Conservation (phyloP, 1,284 basidiomycete species). For the Pholiota adiposa region DNA sequence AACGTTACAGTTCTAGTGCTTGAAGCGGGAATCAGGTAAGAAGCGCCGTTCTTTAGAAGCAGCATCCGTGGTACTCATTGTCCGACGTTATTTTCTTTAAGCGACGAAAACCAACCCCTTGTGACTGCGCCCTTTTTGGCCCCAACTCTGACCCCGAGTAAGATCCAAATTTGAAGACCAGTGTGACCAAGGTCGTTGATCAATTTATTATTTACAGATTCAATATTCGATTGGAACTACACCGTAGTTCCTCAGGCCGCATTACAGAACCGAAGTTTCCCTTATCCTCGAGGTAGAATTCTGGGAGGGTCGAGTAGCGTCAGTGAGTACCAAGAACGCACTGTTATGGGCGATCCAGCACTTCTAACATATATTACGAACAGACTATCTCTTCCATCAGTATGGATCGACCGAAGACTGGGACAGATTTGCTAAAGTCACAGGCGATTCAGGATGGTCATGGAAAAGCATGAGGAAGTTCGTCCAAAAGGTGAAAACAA, state of each 20-base stretch:
- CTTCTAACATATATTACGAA: not conserved
- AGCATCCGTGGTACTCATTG: not conserved
- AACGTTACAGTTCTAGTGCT: conserved; percentile 2
- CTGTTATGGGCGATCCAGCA: no score
- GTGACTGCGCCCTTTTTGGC: conserved; percentile 9
- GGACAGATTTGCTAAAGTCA: conserved; percentile 36
- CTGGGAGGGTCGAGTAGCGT: conserved; percentile 9
- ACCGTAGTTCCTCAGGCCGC: conserved; percentile 5
- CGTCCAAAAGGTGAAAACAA: conserved; percentile 31
- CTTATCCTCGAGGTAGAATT: conserved; percentile 8
- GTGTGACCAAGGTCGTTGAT: not conserved
- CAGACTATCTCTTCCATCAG: conserved; percentile 41
- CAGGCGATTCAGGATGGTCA: conserved; percentile 41
- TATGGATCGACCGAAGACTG: conserved; percentile 42
- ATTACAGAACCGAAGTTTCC: not conserved
- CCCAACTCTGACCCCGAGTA: conserved; percentile 7
- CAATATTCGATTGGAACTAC: conserved; percentile 11
- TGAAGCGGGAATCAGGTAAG: conserved; percentile 8
- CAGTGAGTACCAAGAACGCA: no score
- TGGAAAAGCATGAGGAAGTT: conserved; percentile 40
- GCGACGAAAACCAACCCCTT: not conserved
- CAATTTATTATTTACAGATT: not conserved
- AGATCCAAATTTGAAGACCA: not conserved
- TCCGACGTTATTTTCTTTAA: not conserved
- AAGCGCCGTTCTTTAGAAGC: not conserved